phyloP scores from a whole-genome alignment of 192 early-diverging fungal species.

The Backusella luteola region DNA sequence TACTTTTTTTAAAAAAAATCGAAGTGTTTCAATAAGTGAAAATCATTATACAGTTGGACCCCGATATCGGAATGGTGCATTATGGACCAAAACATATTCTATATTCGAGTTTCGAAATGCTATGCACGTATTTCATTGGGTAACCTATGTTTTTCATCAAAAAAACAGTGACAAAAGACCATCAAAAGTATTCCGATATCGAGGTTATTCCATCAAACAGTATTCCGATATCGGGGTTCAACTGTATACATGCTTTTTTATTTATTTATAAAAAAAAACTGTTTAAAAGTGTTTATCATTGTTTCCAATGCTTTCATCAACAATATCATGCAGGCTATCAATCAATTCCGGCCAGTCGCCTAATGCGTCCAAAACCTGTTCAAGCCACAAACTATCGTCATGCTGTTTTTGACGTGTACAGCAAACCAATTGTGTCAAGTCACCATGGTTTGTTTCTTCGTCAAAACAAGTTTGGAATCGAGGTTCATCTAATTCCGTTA shows the following conservation, averaged over 20 bases:
- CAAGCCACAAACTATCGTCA: constrained; percentile 33
- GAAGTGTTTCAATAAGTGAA: neutral
- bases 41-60: no score
- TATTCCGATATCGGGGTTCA: no score
- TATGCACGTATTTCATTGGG: no score
- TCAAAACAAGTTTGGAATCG: constrained; percentile 7
- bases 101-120: no score
- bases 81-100: no score
- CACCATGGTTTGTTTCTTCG: constrained; percentile 6
- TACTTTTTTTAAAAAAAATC: neutral
- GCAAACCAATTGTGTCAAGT: constrained; percentile 20
- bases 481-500: constrained; percentile 1
- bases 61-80: no score
- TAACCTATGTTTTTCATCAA: no score
- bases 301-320: constrained; percentile 1
- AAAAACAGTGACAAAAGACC: no score
- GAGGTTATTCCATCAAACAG: no score
- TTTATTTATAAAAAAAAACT: neutral
- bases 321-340: constrained; percentile 27
- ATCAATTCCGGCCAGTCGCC: constrained; percentile 30
- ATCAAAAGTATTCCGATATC: no score
- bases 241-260: neutral
- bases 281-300: neutral
- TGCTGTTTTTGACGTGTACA: constrained; percentile 21
- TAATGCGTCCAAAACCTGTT: constrained; percentile 17